These are phyloP conservation scores for Paraphaeosphaeria minitans DNA, from an alignment of 2,329 filamentous ascomycete species.

Conservation along the genomic window DNA sequence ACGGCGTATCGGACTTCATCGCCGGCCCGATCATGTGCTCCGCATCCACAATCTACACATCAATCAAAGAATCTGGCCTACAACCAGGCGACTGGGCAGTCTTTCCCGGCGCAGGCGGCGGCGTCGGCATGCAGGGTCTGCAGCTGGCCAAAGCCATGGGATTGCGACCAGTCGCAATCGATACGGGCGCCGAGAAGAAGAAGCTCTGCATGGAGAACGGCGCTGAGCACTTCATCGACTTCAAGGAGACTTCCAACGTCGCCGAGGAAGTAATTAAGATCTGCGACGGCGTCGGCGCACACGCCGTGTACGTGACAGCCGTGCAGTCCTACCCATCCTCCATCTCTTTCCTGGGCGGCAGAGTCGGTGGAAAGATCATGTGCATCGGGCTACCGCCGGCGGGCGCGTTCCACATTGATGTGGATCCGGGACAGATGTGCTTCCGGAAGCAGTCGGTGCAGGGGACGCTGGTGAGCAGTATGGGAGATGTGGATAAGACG, in stretches of 20 bases:
- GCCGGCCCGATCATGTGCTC: slow-evolving; percentile 67
- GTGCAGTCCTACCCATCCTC: slow-evolving; percentile 39
- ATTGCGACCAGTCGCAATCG: slow-evolving; percentile 42
- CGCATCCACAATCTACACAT: slow-evolving; percentile 63
- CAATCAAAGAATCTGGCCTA: slow-evolving; percentile 57
- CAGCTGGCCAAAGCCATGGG: slow-evolving; percentile 52
- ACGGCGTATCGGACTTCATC: slow-evolving; percentile 60
- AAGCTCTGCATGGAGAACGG: slow-evolving; percentile 41
- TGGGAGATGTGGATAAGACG: slow-evolving; percentile 55
- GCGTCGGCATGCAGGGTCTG: slow-evolving; percentile 64
- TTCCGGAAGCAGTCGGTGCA: slow-evolving; percentile 44
- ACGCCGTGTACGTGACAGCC: slow-evolving; percentile 48
- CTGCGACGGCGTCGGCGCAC: slow-evolving; percentile 45
- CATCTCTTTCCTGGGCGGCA: slow-evolving; percentile 46
- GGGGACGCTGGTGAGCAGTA: slow-evolving; percentile 52
- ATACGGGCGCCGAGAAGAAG: slow-evolving; percentile 44
- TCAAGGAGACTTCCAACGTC: slow-evolving; percentile 40
- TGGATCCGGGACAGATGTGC: slow-evolving; percentile 43
- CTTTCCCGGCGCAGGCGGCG: slow-evolving; percentile 53
- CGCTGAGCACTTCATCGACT: slow-evolving; percentile 47
- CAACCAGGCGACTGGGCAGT: slow-evolving; percentile 58
- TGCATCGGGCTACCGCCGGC: slow-evolving; percentile 54
- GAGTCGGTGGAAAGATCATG: slow-evolving; percentile 59
- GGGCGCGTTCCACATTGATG: slow-evolving; percentile 36
- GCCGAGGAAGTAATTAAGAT: slow-evolving; percentile 40